Evolutionary conservation across 2,329 filamentous ascomycete genomes (phyloP), one percentile per base, ranked within the genome.

Genomic region (Emergomyces africanus): DNA sequence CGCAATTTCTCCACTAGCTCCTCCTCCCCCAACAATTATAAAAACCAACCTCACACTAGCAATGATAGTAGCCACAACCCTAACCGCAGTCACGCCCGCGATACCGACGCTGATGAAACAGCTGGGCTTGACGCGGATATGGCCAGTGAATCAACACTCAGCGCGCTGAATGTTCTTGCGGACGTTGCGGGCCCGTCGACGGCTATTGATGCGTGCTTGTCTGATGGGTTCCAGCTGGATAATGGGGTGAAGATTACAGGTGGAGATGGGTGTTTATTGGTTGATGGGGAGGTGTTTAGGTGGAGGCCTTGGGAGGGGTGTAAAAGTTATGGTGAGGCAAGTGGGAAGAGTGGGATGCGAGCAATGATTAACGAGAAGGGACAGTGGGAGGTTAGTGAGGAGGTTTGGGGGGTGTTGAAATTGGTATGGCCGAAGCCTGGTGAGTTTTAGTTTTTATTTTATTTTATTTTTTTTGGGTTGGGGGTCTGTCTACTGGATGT

Each of bases 361-460:
- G 73, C 66, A 60, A 74, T 95, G 66, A 69, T 87, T 59, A 95
- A 96, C 72, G 74, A 72, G 53, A 90, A 87, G 72, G 88, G 90
- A 0, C 88, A 95, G 71, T 91, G 89, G 78, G 89, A 95, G 66
- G 79, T 94, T 33, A 78, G 80, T 4, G 77, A 82, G 59, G 81
- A 83, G 62, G 83, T 82, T 15, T 91, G 92, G 80, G 89, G 87
- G 2, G 65, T 95, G 49, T 76, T 97, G 70, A 83, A 85, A 55
- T 66, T 92, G 62, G 76, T 95, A 30, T 95, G 89, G 87, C 92
- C 92, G 60, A 86, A 92, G 71, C 92, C 92, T 68, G 90, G 90
- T 95, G 76, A 61, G 83, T 77, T 61, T 48, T n/a, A n/a, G n/a
- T n/a, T 44, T 53, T 58, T 37, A 54, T 25, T 62, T 37, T 42